These are phyloP conservation scores for Puya raimondii DNA, from an alignment of 176 grass and related monocot species.

Conservation along the genomic window DNA sequence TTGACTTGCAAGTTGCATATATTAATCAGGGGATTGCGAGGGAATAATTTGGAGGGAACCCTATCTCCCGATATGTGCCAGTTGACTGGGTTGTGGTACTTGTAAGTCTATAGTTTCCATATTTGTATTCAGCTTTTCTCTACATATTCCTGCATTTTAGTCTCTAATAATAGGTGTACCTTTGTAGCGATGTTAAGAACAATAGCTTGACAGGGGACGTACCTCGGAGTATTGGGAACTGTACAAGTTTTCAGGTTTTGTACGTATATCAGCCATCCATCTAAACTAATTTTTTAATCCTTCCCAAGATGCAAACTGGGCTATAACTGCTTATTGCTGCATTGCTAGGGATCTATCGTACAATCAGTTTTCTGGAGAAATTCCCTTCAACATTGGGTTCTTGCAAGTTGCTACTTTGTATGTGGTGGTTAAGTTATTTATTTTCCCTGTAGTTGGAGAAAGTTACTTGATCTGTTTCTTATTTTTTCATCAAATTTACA, in stretches of 20 bases:
- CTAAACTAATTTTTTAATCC: not conserved
- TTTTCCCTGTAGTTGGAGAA: not conserved
- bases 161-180: not conserved
- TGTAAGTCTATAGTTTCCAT: constrained; percentile 40
- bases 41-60: constrained; percentile 72
- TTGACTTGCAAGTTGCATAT: not conserved
- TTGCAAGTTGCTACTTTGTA: constrained; percentile 98
- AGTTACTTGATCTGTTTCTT: not conserved
- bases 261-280: constrained; percentile 36
- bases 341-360: constrained; percentile 87
- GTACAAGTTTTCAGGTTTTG: constrained; percentile 98
- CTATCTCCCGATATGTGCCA: constrained; percentile 90
- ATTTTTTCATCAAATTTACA: not conserved
- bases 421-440: constrained; percentile 13
- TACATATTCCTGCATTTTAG: not conserved
- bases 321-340: not conserved
- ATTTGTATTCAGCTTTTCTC: not conserved
- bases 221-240: constrained; percentile 83
- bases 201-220: constrained; percentile 81
- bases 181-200: constrained; percentile 82
- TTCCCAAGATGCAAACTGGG: not conserved
- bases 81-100: constrained; percentile 95
- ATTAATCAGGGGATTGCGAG: constrained; percentile 58
- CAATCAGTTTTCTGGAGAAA: constrained; percentile 68
- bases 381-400: constrained; percentile 97